Percentiles rank a stretch among this genome's conserved stretches.
Conservation (phyloP, 345 rosid species). For the Lepidium sativum region DNA sequence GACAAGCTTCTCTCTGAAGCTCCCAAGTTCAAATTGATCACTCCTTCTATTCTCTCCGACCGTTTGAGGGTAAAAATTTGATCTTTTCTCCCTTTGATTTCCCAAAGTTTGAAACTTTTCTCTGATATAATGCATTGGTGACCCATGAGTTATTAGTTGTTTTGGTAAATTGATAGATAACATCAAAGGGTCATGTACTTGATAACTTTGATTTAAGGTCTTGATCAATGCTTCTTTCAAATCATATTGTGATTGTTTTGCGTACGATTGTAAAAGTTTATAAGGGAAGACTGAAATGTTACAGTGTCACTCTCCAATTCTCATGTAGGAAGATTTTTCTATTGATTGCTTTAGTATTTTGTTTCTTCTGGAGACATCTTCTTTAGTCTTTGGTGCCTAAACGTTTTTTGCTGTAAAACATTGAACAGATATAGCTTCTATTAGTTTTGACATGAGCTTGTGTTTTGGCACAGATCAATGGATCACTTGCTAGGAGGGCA, state of each 20-base stretch:
- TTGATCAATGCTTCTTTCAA: not conserved
- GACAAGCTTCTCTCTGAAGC: conserved; percentile 46
- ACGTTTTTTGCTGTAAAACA: not conserved
- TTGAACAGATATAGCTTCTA: not conserved
- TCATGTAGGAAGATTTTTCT: not conserved
- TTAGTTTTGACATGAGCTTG: not conserved
- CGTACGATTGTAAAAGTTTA: not conserved
- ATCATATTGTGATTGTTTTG: not conserved
- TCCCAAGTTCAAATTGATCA: conserved; percentile 43
- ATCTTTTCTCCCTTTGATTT: not conserved
- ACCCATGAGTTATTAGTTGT: not conserved
- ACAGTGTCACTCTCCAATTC: no score
- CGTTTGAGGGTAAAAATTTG: conserved; percentile 30
- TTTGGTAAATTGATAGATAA: not conserved
- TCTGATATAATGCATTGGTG: not conserved
- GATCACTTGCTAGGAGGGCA: conserved; percentile 67
- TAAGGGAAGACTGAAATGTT: no score
- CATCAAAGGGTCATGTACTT: not conserved
- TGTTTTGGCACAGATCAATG: conserved; percentile 40
- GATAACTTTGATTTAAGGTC: not conserved
- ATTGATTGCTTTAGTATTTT: not conserved
- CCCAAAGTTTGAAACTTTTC: not conserved
- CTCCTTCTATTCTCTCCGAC: conserved; percentile 42
- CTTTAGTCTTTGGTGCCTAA: not conserved
- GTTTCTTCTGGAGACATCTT: not conserved